Conservation (phyloP, 805 yeast species). For the Starmera caribaea region DNA sequence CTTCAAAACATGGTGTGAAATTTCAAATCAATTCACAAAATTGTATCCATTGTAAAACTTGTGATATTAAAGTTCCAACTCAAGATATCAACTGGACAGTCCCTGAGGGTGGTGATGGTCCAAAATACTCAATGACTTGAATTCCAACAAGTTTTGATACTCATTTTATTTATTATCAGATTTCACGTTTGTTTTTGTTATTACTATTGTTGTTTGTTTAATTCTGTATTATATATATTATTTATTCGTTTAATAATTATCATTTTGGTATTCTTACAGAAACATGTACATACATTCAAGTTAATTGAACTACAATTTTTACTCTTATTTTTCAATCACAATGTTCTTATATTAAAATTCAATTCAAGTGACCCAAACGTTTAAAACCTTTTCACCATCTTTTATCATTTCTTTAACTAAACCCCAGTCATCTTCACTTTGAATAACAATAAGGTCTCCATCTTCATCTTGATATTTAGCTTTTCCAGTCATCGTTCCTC, state of each 20-base stretch:
- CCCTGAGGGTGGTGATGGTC: conserved; percentile 99
- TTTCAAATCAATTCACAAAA: conserved; percentile 95
- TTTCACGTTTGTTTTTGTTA: no score
- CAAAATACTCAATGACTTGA: conserved; percentile 81
- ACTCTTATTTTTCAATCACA: no score
- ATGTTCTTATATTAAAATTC: no score
- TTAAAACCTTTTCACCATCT: conserved; percentile 39
- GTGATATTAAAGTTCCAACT: conserved; percentile 93
- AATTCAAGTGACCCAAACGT: conserved; percentile 28
- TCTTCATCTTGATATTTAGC: conserved; percentile 89
- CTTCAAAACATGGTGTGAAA: conserved; percentile 49
- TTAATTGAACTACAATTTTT: no score
- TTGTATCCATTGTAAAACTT: conserved; percentile 97
- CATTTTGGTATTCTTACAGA: no score
- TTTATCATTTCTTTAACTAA: conserved; percentile 69
- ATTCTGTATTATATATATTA: no score
- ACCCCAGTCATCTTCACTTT: conserved; percentile 79
- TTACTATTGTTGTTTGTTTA: no score
- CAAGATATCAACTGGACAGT: conserved; percentile 94
- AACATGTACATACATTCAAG: no score
- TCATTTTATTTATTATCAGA: no score
- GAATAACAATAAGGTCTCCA: conserved; percentile 83
- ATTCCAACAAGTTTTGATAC: not conserved
- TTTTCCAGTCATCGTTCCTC: conserved; percentile 36
- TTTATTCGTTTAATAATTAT: no score